A percentile compares a stretch with the other conserved stretches of the same genome.
Evolutionary conservation across 768 basidiomycete genomes (phyloP).

Genomic region (Calvatia gigantea): DNA sequence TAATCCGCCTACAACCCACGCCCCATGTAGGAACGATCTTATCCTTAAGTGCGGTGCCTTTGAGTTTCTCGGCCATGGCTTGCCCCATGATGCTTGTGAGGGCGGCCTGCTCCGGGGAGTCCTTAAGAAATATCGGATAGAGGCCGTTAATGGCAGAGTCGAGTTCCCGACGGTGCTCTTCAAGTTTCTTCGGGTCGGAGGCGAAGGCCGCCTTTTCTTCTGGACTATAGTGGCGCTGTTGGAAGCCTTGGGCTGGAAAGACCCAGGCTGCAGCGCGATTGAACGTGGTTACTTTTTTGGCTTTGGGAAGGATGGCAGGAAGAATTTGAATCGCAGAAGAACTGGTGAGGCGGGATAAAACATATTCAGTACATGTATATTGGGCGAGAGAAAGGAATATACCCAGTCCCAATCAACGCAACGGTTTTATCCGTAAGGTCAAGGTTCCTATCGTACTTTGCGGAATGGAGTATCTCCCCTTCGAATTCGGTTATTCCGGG

Average conservation of each 20-base stretch:
- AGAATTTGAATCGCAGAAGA: constrained; percentile 28
- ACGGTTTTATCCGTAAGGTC: constrained; percentile 32
- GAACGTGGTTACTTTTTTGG: constrained; percentile 30
- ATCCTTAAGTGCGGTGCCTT: constrained; percentile 37
- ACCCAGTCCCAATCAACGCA: constrained; percentile 38
- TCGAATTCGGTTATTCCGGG: constrained; percentile 29
- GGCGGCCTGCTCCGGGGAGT: constrained; percentile 26
- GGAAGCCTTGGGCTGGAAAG: constrained; percentile 17
- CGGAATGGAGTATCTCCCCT: constrained; percentile 32
- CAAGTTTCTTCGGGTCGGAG: constrained; percentile 31
- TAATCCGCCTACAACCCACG: constrained; percentile 28
- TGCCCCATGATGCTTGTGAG: constrained; percentile 19
- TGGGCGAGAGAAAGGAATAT: not conserved
- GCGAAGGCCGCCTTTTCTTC: constrained; percentile 37
- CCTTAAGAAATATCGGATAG: constrained; percentile 22
- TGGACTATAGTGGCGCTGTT: constrained; percentile 26
- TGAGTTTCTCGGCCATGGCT: constrained; percentile 37
- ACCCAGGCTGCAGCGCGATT: constrained; percentile 28
- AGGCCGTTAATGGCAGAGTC: constrained; percentile 33
- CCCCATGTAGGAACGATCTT: constrained; percentile 26
- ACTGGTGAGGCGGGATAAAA: constrained; percentile 13
- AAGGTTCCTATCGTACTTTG: constrained; percentile 25
- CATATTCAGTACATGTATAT: not conserved
- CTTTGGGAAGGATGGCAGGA: constrained; percentile 24
- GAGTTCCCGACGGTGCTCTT: constrained; percentile 34